Evolutionary conservation across 2,329 filamentous ascomycete genomes (phyloP).

Genomic region (Microthyrium microscopicum): DNA sequence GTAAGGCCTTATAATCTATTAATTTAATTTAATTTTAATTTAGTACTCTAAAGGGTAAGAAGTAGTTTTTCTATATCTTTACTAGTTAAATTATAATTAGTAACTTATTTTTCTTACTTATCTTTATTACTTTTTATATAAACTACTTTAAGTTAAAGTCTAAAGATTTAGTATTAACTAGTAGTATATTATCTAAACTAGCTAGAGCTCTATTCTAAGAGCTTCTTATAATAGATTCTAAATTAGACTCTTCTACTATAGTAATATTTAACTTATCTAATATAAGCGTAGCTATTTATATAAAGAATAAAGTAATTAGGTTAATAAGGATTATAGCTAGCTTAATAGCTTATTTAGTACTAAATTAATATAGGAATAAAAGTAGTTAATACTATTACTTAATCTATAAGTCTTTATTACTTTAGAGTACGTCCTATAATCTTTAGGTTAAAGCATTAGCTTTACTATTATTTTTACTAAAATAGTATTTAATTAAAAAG

Average conservation of each 20-base stretch:
- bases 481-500: conserved; percentile 14
- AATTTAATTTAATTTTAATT: background rate
- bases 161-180: too few relatives aligned
- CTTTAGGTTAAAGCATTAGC: conserved; percentile 10
- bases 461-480: conserved; percentile 10
- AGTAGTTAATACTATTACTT: too few relatives aligned
- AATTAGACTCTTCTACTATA: background rate
- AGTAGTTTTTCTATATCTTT: background rate
- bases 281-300: background rate
- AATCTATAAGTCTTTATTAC: too few relatives aligned
- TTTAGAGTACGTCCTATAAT: conserved; percentile 6
- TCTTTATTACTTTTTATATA: too few relatives aligned
- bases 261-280: background rate
- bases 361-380: background rate
- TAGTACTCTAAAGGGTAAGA: too few relatives aligned
- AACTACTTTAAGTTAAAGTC: too few relatives aligned
- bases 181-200: too few relatives aligned
- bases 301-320: too few relatives aligned
- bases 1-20: background rate
- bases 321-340: too few relatives aligned
- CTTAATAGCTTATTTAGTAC: background rate
- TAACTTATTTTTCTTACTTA: too few relatives aligned
- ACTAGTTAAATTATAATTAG: background rate
- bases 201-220: too few relatives aligned
- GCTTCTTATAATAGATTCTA: background rate